Conservation (phyloP, 2,329 filamentous ascomycete species). For the Gnomoniopsis smithogilvyi region DNA sequence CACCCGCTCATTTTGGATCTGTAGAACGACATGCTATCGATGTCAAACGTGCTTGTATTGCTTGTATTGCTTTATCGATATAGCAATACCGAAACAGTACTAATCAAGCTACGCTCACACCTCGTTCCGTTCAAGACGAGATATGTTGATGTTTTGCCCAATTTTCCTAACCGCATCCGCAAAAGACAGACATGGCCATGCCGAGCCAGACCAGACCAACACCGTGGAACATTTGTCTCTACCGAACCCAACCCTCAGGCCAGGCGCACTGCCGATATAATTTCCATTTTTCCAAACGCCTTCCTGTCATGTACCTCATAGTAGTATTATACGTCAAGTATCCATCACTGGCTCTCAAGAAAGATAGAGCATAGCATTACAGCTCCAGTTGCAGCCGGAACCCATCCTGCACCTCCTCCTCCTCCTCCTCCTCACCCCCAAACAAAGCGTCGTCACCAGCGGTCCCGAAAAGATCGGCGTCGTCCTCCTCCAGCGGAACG, state of each 20-base stretch:
- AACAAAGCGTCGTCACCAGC: constrained; percentile 45
- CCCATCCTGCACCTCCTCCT: constrained; percentile 4
- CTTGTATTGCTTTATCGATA: background rate
- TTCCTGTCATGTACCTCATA: background rate
- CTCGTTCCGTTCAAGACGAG: background rate
- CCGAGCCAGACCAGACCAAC: background rate
- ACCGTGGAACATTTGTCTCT: background rate
- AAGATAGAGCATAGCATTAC: background rate
- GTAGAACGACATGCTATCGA: too few relatives aligned
- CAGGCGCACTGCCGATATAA: background rate
- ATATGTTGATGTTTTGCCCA: background rate
- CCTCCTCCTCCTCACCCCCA: background rate
- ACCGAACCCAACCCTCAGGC: background rate
- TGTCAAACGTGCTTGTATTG: too few relatives aligned
- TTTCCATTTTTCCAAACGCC: background rate
- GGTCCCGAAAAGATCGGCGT: constrained; percentile 37
- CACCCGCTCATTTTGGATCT: too few relatives aligned
- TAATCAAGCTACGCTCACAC: background rate
- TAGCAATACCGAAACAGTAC: background rate
- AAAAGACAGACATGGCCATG: background rate
- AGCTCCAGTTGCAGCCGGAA: constrained; percentile 8
- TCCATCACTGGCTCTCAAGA: background rate
- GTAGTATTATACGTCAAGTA: background rate
- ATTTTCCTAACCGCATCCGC: background rate
- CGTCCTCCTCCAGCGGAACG: constrained; percentile 34